These are phyloP conservation scores for Colletotrichum sp. DNA, from an alignment of 2,329 filamentous ascomycete species.

Conservation along the genomic window DNA sequence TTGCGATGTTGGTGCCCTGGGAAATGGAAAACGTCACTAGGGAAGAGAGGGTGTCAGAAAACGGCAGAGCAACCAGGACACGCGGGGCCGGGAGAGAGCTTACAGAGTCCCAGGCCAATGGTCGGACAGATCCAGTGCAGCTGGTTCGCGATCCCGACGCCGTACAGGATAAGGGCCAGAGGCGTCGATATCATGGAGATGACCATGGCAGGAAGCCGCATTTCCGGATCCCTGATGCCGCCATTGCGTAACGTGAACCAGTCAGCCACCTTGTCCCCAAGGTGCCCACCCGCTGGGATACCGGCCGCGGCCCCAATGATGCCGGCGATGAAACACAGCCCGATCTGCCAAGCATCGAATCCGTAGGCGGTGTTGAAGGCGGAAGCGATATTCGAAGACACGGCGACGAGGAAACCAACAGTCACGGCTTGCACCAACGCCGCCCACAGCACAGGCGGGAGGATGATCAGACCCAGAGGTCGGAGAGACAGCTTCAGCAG, in stretches of 20 bases:
- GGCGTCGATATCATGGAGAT: conserved; percentile 57
- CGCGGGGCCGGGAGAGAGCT: conserved; percentile 28
- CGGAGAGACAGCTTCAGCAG: conserved; percentile 52
- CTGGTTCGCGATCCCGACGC: conserved; percentile 49
- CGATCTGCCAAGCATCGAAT: conserved; percentile 51
- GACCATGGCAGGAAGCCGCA: conserved; percentile 60
- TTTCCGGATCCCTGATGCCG: conserved; percentile 63
- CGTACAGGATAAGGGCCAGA: conserved; percentile 48
- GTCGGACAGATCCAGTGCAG: conserved; percentile 62
- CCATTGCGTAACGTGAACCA: conserved; percentile 55
- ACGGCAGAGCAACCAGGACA: background rate
- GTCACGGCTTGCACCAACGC: conserved; percentile 58
- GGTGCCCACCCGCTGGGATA: conserved; percentile 53
- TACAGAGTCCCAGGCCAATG: conserved; percentile 56
- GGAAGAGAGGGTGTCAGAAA: background rate
- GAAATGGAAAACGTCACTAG: conserved; percentile 61
- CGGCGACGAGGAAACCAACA: conserved; percentile 60
- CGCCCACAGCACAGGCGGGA: conserved; percentile 61
- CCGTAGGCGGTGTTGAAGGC: conserved; percentile 47
- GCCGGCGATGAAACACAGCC: conserved; percentile 55
- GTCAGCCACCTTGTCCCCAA: conserved; percentile 53
- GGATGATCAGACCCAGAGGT: conserved; percentile 52
- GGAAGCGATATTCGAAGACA: conserved; percentile 55
- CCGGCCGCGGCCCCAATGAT: conserved; percentile 53
- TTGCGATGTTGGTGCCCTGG: conserved; percentile 58